phyloP scores from a whole-genome alignment of 495 filamentous ascomycete genomes.

The Patellaria atrata region DNA sequence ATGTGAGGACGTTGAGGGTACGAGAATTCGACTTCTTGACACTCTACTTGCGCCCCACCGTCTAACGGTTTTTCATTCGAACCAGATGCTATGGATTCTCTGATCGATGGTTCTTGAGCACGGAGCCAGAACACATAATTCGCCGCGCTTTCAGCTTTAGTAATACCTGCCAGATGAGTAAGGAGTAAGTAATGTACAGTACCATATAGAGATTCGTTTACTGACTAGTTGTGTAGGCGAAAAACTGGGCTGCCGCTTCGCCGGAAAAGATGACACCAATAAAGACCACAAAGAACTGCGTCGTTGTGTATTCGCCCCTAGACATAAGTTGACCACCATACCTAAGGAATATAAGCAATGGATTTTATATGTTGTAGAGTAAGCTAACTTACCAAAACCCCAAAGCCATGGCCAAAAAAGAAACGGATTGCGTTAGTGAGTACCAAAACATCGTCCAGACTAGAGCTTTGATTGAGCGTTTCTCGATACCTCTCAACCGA shows the following conservation, averaged over 20 bases:
- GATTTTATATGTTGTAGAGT: neutral
- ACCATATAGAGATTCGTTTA: no score
- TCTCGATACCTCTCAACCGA: conserved; percentile 9
- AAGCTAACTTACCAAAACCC: conserved; percentile 11
- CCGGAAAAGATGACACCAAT: conserved; percentile 13
- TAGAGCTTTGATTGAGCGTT: conserved; percentile 10
- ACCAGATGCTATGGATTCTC: conserved; percentile 2
- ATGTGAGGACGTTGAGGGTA: conserved; percentile 14
- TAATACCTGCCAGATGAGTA: conserved; percentile 4
- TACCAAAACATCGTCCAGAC: conserved; percentile 15
- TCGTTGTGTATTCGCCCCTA: conserved; percentile 11
- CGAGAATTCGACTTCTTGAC: conserved; percentile 15
- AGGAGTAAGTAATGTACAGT: neutral
- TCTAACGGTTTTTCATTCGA: conserved; percentile 1
- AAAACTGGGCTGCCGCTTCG: conserved; percentile 15
- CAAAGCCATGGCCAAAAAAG: conserved; percentile 13
- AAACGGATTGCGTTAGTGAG: conserved; percentile 10
- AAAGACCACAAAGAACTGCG: conserved; percentile 19
- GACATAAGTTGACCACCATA: conserved; percentile 18
- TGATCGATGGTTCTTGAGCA: conserved; percentile 3
- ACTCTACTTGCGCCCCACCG: conserved; percentile 11
- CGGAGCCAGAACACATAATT: conserved; percentile 15
- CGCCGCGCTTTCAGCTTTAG: conserved; percentile 12
- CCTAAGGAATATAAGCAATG: conserved; percentile 1
- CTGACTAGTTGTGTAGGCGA: conserved; percentile 10